Evolutionary conservation across 208 protist species (phyloP).

Genomic region (Crithidia acanthocephali): DNA sequence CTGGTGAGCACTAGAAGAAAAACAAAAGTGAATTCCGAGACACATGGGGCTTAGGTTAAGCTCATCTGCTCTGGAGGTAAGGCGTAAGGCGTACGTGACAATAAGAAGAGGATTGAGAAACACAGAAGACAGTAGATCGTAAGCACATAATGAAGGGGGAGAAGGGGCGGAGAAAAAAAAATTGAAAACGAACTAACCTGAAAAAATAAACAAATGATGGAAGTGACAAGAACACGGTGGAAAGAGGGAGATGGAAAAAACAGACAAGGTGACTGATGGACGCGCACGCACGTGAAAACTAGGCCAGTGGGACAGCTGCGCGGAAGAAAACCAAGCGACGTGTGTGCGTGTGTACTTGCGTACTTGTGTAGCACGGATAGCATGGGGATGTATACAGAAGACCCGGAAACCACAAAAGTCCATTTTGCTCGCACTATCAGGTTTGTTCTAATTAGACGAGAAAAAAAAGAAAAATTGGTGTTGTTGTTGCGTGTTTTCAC

Average conservation of each 20-base stretch:
- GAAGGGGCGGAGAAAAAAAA: slow-evolving; percentile 6
- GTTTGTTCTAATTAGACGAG: no score
- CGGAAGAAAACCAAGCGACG: background rate
- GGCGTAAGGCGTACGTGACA: background rate
- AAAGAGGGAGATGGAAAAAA: no score
- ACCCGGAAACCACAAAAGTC: no score
- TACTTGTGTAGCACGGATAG: no score
- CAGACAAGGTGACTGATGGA: background rate
- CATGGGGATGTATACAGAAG: no score
- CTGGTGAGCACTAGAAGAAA: no score
- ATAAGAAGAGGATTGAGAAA: background rate
- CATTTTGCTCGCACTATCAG: no score
- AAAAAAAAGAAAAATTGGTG: no score
- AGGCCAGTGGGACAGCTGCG: background rate
- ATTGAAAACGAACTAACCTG: background rate
- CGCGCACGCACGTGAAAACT: background rate
- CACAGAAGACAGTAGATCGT: background rate
- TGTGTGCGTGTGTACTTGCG: no score
- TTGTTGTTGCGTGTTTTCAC: no score
- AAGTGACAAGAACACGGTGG: background rate
- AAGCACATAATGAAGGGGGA: background rate
- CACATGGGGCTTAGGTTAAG: background rate
- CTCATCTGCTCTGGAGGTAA: background rate
- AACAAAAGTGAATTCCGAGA: no score
- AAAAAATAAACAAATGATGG: slow-evolving; percentile 7